These are phyloP conservation scores for Nicotiana noctiflora DNA, from an alignment of 257 asterid species.

Conservation along the genomic window DNA sequence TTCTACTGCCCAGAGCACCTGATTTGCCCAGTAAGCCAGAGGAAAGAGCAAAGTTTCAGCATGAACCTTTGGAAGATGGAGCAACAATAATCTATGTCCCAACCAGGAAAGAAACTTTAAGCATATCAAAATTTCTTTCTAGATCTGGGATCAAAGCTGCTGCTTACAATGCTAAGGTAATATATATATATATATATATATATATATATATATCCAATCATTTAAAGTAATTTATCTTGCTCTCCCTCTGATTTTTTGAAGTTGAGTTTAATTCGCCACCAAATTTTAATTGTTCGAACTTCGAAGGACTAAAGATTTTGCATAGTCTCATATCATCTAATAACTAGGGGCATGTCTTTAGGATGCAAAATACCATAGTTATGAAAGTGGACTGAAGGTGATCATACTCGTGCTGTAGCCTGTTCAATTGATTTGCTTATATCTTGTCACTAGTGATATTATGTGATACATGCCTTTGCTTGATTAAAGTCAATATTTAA, in stretches of 20 bases:
- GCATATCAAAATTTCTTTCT: constrained; percentile 54
- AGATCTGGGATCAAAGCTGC: constrained; percentile 63
- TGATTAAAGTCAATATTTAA: neutral
- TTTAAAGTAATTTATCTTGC: neutral
- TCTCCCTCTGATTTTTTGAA: neutral
- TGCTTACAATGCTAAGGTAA: constrained; percentile 78
- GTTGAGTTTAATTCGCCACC: neutral
- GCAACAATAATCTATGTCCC: constrained; percentile 66
- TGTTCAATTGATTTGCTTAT: neutral
- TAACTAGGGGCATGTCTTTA: neutral
- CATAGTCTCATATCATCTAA: neutral
- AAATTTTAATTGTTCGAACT: neutral
- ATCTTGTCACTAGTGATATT: neutral
- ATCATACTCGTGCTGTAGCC: neutral
- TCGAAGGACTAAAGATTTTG: neutral
- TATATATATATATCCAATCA: neutral
- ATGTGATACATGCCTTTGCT: neutral
- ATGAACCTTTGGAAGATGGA: constrained; percentile 40
- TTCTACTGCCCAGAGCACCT: constrained; percentile 16
- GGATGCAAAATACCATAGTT: neutral
- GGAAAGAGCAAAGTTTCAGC: constrained; percentile 26
- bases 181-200: neutral
- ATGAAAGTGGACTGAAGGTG: neutral
- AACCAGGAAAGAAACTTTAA: constrained; percentile 66
- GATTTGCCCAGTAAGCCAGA: constrained; percentile 27